phyloP scores from a whole-genome alignment of 1,284 basidiomycete species.

The Stereum hirsutum region DNA sequence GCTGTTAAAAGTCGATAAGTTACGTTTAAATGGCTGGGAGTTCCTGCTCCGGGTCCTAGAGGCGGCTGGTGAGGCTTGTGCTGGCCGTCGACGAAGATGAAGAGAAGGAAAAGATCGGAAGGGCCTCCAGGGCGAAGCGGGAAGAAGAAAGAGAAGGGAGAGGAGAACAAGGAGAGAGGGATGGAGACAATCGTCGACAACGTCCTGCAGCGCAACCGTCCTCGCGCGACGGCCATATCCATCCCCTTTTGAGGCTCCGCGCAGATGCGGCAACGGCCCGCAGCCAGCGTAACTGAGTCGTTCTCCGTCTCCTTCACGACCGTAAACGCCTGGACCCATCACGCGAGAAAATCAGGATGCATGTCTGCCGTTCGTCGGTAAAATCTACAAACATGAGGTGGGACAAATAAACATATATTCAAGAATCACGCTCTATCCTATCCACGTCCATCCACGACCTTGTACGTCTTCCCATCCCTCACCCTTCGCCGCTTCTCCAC shows the following conservation, averaged over 20 bases:
- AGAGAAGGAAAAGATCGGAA: constrained; percentile 36
- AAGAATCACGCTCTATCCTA: constrained; percentile 3
- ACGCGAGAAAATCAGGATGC: too few relatives aligned
- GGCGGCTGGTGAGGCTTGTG: too few relatives aligned
- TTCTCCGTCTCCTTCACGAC: too few relatives aligned
- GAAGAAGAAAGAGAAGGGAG: constrained; percentile 19
- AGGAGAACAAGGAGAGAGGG: background rate
- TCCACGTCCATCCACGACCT: constrained; percentile 62
- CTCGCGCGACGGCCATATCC: background rate
- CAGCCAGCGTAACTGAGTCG: too few relatives aligned
- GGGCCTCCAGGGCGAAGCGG: constrained; percentile 42
- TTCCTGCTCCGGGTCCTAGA: constrained; percentile 42
- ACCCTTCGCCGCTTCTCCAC: constrained; percentile 36
- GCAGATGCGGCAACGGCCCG: too few relatives aligned
- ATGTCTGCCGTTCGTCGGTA: too few relatives aligned
- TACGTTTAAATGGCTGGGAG: constrained; percentile 21
- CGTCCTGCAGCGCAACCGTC: too few relatives aligned
- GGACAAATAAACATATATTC: too few relatives aligned
- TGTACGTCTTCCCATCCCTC: constrained; percentile 61
- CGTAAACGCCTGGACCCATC: too few relatives aligned
- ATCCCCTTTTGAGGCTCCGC: background rate
- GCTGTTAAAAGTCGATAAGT: constrained; percentile 11
- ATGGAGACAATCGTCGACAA: background rate
- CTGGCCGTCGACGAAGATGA: constrained; percentile 18
- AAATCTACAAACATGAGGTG: too few relatives aligned